Evolutionary conservation across 2,329 filamentous ascomycete species (phyloP).

Genomic region (Didymella keratinophila): DNA sequence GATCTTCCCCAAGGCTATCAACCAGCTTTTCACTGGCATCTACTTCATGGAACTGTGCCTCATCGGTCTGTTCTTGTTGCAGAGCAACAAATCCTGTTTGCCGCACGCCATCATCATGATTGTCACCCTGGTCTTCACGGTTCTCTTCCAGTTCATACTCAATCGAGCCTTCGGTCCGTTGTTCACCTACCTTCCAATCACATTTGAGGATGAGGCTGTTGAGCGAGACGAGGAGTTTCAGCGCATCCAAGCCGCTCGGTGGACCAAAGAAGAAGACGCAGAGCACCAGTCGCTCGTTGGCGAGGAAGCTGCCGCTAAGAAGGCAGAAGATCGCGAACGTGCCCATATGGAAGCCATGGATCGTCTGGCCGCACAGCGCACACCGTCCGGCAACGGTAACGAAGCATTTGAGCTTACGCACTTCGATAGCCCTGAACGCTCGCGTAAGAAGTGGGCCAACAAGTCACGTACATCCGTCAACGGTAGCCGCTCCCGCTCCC

Average conservation of each 20-base stretch:
- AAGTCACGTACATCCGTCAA: slow-evolving; percentile 41
- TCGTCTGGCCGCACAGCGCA: slow-evolving; percentile 21
- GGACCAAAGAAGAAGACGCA: slow-evolving; percentile 64
- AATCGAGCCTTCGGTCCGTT: slow-evolving; percentile 86
- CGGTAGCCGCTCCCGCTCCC: slow-evolving; percentile 38
- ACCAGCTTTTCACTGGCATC: slow-evolving; percentile 92
- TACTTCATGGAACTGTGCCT: slow-evolving; percentile 95
- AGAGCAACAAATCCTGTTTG: slow-evolving; percentile 69
- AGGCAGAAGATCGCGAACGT: slow-evolving; percentile 44
- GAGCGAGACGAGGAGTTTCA: slow-evolving; percentile 90
- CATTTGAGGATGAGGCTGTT: slow-evolving; percentile 92
- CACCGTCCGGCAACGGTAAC: slow-evolving; percentile 1
- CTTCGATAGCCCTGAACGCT: slow-evolving; percentile 35
- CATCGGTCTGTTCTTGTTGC: slow-evolving; percentile 88
- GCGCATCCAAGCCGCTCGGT: slow-evolving; percentile 74
- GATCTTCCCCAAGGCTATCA: slow-evolving; percentile 89
- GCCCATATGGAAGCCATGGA: slow-evolving; percentile 42
- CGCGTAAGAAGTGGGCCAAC: slow-evolving; percentile 40
- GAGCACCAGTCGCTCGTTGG: slow-evolving; percentile 53
- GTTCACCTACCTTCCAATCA: slow-evolving; percentile 89
- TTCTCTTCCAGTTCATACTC: slow-evolving; percentile 79
- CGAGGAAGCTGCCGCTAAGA: slow-evolving; percentile 39
- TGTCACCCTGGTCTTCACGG: slow-evolving; percentile 72
- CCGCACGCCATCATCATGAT: slow-evolving; percentile 88
- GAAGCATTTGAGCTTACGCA: slow-evolving; percentile 43